Evolutionary conservation across 208 protist species (phyloP).

Genomic region (Trypanosomatidae sp.): DNA sequence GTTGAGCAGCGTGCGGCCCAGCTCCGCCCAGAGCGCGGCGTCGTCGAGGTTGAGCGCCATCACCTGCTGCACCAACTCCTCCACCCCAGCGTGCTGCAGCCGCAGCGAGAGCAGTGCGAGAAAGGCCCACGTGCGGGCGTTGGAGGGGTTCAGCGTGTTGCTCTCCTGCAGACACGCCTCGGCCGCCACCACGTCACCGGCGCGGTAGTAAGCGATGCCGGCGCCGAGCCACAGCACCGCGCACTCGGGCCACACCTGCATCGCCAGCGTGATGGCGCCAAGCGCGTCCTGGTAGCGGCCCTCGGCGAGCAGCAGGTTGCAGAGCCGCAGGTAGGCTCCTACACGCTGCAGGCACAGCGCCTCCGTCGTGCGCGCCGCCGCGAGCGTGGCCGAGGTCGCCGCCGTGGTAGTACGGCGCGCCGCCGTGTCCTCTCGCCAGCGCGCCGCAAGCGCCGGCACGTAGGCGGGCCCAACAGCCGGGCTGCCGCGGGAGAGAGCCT

Average conservation of each 20-base stretch:
- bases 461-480: constrained; percentile 17
- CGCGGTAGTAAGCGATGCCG: constrained; percentile 84
- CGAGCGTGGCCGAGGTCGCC: background rate
- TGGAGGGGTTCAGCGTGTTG: constrained; percentile 83
- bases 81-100: constrained; percentile 49
- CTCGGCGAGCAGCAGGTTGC: constrained; percentile 68
- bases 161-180: constrained; percentile 90
- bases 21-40: constrained; percentile 61
- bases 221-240: constrained; percentile 86
- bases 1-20: constrained; percentile 68
- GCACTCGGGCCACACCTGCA: constrained; percentile 68
- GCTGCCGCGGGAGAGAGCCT: constrained; percentile 36
- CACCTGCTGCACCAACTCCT: constrained; percentile 63
- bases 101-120: constrained; percentile 55
- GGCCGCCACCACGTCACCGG: constrained; percentile 55
- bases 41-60: constrained; percentile 63
- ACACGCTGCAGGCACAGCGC: constrained; percentile 11
- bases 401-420: background rate
- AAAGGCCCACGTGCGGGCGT: constrained; percentile 88
- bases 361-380: constrained; percentile 7
- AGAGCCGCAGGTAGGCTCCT: constrained; percentile 63
- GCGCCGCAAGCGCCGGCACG: constrained; percentile 15
- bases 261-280: constrained; percentile 64
- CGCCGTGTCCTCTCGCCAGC: too few relatives aligned
- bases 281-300: constrained; percentile 76